Evolutionary conservation across 2,329 filamentous ascomycete genomes (phyloP), one percentile per base, ranked within the genome.

Genomic region (Penicillium psychrosexuale): DNA sequence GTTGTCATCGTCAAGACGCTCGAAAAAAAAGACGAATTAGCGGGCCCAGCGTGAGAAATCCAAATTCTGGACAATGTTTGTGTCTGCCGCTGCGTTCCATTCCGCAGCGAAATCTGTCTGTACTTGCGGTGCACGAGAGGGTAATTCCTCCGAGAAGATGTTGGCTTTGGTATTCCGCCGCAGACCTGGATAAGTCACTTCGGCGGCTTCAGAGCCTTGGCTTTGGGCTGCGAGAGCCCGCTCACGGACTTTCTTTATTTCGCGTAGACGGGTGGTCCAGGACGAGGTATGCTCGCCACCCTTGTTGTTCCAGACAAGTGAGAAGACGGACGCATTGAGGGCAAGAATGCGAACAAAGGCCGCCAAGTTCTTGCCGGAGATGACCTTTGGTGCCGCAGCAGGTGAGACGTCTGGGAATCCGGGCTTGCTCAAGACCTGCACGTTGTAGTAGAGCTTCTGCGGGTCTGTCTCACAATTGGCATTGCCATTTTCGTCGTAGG

Each of bases 401-500:
- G 93, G 90, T 0, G 92, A 97, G 49, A 97, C 90, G 64, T 93
- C 89, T 0, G 94, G 94, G 66, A 97, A 96, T 0, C 89, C 91
- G 0, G 88, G 85, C 66, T 91, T 90, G 71, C 89, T 91, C 76
- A 97, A 85, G 46, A 96, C 88, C 64, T 93, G 89, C 12, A 99
- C 92, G 65, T 87, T 88, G 78, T 95, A 97, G 73, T 93, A 97
- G 2, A 77, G 75, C 33, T 69, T 72, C 33, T 69, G 67, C 22
- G 71, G 70, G 39, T 72, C 64, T 5, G 64, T 58, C 28, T 65
- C 58, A 19, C 63, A 50, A 17, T 76, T 71, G 24, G 69, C 71
- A 56, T 72, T 68, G 27, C 72, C 73, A 15, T 71, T 69, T 13
- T 74, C 72, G 44, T 65, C 59, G 19, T 61, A 61, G 8, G 72